Evolutionary conservation across 2,329 filamentous ascomycete genomes (phyloP).

Genomic region (Arthrobotrys musiformis): DNA sequence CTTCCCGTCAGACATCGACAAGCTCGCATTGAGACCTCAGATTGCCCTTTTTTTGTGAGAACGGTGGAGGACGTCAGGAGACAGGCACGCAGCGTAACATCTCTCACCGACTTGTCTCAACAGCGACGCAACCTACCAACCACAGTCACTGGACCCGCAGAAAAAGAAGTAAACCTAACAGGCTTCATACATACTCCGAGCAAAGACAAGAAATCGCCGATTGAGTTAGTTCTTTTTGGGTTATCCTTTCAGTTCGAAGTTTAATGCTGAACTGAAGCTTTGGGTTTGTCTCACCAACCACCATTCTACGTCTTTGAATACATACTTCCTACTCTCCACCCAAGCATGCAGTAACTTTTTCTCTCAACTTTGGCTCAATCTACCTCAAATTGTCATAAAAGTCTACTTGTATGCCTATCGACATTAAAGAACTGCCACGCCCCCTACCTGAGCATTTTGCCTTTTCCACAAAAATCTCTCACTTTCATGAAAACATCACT

Average conservation of each 20-base stretch:
- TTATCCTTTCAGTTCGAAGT: constrained; percentile 35
- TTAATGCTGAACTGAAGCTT: constrained; percentile 55
- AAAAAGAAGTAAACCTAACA: constrained; percentile 32
- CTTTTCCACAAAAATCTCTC: constrained; percentile 35
- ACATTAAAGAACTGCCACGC: constrained; percentile 35
- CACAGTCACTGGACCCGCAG: constrained; percentile 13
- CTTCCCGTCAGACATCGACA: constrained; percentile 29
- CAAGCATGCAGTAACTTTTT: constrained; percentile 28
- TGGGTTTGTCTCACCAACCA: constrained; percentile 56
- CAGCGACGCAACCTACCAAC: constrained; percentile 26
- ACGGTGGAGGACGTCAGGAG: constrained; percentile 30
- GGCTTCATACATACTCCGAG: constrained; percentile 21
- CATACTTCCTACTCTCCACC: constrained; percentile 2
- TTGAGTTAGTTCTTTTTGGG: constrained; percentile 48
- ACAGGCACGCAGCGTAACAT: constrained; percentile 32
- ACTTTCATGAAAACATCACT: constrained; percentile 1
- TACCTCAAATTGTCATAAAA: constrained; percentile 38
- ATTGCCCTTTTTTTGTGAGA: constrained; percentile 31
- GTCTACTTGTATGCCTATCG: constrained; percentile 12
- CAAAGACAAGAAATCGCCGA: constrained; percentile 47
- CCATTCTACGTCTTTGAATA: constrained; percentile 42
- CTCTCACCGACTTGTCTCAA: constrained; percentile 34
- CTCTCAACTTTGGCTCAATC: constrained; percentile 47
- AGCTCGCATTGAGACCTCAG: constrained; percentile 26
- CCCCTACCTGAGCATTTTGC: constrained; percentile 14